A percentile compares a stretch with the other conserved stretches of the same genome.
These are phyloP conservation scores for Aspergillus hortae DNA, from an alignment of 2,329 filamentous ascomycete species.

Conservation along the genomic window DNA sequence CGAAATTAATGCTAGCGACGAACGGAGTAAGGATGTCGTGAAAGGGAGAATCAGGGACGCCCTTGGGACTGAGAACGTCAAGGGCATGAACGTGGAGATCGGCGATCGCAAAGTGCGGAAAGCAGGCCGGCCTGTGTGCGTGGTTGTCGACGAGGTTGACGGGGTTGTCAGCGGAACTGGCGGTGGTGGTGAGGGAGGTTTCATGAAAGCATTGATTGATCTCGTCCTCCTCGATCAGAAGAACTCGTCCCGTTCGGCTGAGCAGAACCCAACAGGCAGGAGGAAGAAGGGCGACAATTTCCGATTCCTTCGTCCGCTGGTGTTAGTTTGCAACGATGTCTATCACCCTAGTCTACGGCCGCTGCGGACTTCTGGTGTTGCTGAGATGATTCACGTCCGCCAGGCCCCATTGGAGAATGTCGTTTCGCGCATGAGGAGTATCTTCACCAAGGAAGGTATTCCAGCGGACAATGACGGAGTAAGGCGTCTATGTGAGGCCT, in stretches of 20 bases:
- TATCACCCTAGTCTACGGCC: slow-evolving; percentile 87
- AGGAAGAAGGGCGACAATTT: slow-evolving; percentile 80
- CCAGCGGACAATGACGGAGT: slow-evolving; percentile 85
- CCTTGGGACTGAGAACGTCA: slow-evolving; percentile 91
- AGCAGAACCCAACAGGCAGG: slow-evolving; percentile 22
- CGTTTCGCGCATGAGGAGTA: slow-evolving; percentile 70
- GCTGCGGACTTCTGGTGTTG: slow-evolving; percentile 76
- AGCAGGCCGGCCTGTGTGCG: slow-evolving; percentile 80
- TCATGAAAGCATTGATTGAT: slow-evolving; percentile 91
- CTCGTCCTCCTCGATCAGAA: slow-evolving; percentile 81
- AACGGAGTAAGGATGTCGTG: slow-evolving; percentile 84
- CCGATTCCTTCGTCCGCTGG: slow-evolving; percentile 77
- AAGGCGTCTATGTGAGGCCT: slow-evolving; percentile 64
- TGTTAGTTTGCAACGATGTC: slow-evolving; percentile 95
- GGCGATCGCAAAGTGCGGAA: slow-evolving; percentile 57
- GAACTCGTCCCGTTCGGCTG: slow-evolving; percentile 53
- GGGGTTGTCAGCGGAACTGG: slow-evolving; percentile 82
- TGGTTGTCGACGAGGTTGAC: slow-evolving; percentile 95
- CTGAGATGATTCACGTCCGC: slow-evolving; percentile 87
- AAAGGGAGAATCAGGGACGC: slow-evolving; percentile 87
- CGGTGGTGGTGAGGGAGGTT: slow-evolving; percentile 80
- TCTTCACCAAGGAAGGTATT: slow-evolving; percentile 88
- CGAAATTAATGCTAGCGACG: slow-evolving; percentile 97
- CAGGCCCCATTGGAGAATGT: slow-evolving; percentile 86
- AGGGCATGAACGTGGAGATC: slow-evolving; percentile 53